phyloP scores from a whole-genome alignment of 345 rosid genomes.

The Arabidopsis thaliana region DNA sequence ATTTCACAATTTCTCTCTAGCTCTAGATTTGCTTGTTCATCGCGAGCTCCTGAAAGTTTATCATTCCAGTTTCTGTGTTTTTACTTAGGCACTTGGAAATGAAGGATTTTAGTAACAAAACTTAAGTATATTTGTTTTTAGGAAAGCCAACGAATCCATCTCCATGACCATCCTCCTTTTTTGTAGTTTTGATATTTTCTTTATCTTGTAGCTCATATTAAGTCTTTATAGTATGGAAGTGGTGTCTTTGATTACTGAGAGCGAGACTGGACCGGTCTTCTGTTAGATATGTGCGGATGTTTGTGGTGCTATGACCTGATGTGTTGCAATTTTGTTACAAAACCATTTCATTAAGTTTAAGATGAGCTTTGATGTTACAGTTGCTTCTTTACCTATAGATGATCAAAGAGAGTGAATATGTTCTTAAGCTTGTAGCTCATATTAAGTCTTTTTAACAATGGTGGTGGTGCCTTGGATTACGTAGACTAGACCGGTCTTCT shows the following conservation, averaged over 20 bases:
- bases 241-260: background rate
- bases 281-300: background rate
- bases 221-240: background rate
- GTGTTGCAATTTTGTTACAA: background rate
- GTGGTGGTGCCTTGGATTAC: background rate
- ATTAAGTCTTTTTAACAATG: background rate
- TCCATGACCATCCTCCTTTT: background rate
- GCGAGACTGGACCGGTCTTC: background rate
- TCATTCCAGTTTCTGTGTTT: background rate
- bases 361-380: conserved; percentile 14
- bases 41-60: background rate
- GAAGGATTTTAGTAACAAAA: background rate
- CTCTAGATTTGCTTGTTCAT: conserved; percentile 29
- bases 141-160: background rate
- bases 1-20: conserved; percentile 4
- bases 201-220: conserved; percentile 20
- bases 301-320: background rate
- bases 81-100: background rate
- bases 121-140: too few species aligned
- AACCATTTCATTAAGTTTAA: background rate
- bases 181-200: background rate
- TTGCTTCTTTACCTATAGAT: background rate
- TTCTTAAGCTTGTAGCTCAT: conserved; percentile 22
- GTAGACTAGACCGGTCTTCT: background rate
- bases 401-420: background rate